Evolutionary conservation across 176 grass and related monocot genomes (phyloP), one percentile per base, ranked within the genome.

Genomic region (Zizania latifolia): DNA sequence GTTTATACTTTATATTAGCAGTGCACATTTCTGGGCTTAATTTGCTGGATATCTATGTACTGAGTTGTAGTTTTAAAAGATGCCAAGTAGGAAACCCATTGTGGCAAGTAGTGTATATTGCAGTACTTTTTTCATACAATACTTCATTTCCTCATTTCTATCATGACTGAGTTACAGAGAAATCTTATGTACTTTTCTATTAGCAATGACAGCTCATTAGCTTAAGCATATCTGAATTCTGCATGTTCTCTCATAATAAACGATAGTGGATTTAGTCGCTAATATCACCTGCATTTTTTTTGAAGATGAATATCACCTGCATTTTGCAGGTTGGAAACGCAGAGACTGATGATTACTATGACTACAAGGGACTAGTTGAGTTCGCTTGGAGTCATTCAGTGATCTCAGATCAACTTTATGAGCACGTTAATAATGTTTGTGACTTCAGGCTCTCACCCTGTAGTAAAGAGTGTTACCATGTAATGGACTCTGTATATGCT

Each of bases 361-460:
- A 97, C 43, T 38, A 58, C 3, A 93, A 90, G 67, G 93, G 79
- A 38, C 77, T 88, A 26, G 71, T 90, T 0, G 90, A 97, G 74
- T 97, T 92, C 10, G 93, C 93, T 11, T 97, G 93, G 90, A 93
- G 90, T 62, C 93, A 93, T 11, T 62, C 90, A 0, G 87, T 97
- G 21, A 88, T 97, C 33, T 90, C 93, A 17, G 93, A 93, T 82
- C 85, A 97, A 83, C 46, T 97, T 24, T 90, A 97, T 41, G 58
- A 74, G 28, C 71, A 15, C 26, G 80, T 84, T 4, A 93, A 76
- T 41, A 79, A 54, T 45, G 90, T 81, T 54, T 97, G 93, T 38
- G 62, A 97, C 68, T 97, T 97, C 78, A 88, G 63, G 83, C 31
- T 90, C 76, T 41, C 24, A 22, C 58, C 85, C 19, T 54, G 68